These are phyloP conservation scores for Chrysoporthe puriensis DNA, from an alignment of 2,329 filamentous ascomycete genomes.

Conservation along the genomic window DNA sequence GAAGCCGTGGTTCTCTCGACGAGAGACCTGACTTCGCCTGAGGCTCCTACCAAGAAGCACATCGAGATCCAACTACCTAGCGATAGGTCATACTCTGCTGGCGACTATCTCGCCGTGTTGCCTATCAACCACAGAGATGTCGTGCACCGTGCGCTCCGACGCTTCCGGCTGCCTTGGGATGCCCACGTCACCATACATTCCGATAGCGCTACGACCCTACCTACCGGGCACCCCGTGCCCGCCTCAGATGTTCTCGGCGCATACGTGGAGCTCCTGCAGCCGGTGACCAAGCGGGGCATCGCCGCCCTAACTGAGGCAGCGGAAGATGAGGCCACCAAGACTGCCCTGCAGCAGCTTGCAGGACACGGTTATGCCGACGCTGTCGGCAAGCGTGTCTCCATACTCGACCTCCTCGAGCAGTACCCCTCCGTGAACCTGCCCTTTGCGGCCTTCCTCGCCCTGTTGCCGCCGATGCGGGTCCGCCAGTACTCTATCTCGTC, in stretches of 20 bases:
- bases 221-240: slow-evolving; percentile 59
- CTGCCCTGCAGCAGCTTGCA: slow-evolving; percentile 42
- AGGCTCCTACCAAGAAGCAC: slow-evolving; percentile 61
- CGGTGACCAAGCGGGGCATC: slow-evolving; percentile 62
- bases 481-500: slow-evolving; percentile 68
- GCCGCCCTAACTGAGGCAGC: slow-evolving; percentile 52
- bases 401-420: slow-evolving; percentile 65
- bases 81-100: slow-evolving; percentile 67
- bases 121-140: slow-evolving; percentile 68
- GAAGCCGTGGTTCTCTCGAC: slow-evolving; percentile 61
- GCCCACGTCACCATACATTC: slow-evolving; percentile 63
- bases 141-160: slow-evolving; percentile 64
- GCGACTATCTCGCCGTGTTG: slow-evolving; percentile 75
- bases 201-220: slow-evolving; percentile 54
- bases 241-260: slow-evolving; percentile 66
- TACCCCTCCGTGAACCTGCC: slow-evolving; percentile 57
- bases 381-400: slow-evolving; percentile 53
- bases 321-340: slow-evolving; percentile 46
- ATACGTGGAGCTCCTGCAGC: slow-evolving; percentile 73
- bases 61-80: slow-evolving; percentile 70
- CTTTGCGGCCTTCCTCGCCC: slow-evolving; percentile 62
- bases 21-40: slow-evolving; percentile 51
- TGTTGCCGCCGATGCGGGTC: slow-evolving; percentile 64
- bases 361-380: slow-evolving; percentile 46
- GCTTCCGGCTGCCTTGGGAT: slow-evolving; percentile 71